These are phyloP conservation scores for Diaporthe caulivora DNA, from an alignment of 2,329 filamentous ascomycete genomes.

Conservation along the genomic window DNA sequence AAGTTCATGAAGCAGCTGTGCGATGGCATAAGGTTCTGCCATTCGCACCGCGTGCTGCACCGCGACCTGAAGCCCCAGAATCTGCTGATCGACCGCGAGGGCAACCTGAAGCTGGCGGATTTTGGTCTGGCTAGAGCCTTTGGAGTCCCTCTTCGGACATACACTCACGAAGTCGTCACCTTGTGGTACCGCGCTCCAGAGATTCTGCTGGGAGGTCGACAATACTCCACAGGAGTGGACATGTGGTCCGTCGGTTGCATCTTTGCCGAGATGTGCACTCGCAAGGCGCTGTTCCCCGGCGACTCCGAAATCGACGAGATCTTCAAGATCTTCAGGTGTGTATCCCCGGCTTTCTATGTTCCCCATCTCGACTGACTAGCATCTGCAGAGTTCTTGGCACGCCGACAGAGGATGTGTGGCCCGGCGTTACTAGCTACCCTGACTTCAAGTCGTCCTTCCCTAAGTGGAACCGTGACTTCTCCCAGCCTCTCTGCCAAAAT, in stretches of 20 bases:
- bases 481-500: constrained; percentile 73
- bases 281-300: constrained; percentile 88
- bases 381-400: constrained; percentile 77
- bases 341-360: constrained; percentile 21
- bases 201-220: constrained; percentile 86
- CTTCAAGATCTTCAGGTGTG: constrained; percentile 91
- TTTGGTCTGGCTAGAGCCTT: constrained; percentile 91
- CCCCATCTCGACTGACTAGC: constrained; percentile 41
- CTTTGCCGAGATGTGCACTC: constrained; percentile 93
- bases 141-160: constrained; percentile 87
- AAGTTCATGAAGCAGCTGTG: constrained; percentile 92
- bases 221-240: constrained; percentile 93
- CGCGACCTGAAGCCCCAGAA: constrained; percentile 91
- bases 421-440: constrained; percentile 87
- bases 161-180: constrained; percentile 92
- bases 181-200: constrained; percentile 91
- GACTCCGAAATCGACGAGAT: constrained; percentile 95
- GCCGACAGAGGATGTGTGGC: constrained; percentile 83
- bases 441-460: constrained; percentile 92
- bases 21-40: constrained; percentile 85
- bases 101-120: constrained; percentile 87
- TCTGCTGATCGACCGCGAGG: constrained; percentile 84
- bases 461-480: constrained; percentile 81
- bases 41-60: constrained; percentile 85
- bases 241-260: constrained; percentile 95